Base-by-base conservation (phyloP, 768 basidiomycete genomes). In the Leccinum pellstonianum region DNA sequence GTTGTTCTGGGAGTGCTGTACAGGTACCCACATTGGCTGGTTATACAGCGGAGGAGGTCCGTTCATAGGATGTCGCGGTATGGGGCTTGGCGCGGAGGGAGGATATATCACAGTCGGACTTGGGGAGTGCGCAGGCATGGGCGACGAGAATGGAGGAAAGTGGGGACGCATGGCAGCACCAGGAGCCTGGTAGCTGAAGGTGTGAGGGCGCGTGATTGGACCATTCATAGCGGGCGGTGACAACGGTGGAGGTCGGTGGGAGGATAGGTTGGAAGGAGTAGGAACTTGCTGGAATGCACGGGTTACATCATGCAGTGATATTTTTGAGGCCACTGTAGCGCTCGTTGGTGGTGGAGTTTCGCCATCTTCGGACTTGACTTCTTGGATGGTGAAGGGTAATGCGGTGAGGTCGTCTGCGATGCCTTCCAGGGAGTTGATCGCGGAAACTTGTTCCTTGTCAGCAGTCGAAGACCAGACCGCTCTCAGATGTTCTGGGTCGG, bases 271-370 rank as follows among this genome's bases (percentile, higher is more conserved):
- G 14, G 81, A 80, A 3, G 89, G 79, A 6, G 83, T 76, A 3
- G 91, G 91, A 27, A 93, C 92, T 73, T 87, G 87, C 68, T 94
- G 92, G 76, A 94, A 94, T 21, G 91, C 90, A 59, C 89, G 85
- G 12, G 88, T 91, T 35, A 93, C 90, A 57, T 94, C 92, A 58
- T 87, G 86, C 41, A 88, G 74, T 3, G 90, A 91, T 84, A 92
- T 90, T 43, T 89, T 85, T 17, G 87, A 86, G 25, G 89, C 82
- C 14, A 72, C 66, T 23, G 83, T 78, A 27, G 81, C 75, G 21
- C 83, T 77, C 5, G 81, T 77, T 23, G 88, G 85, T 14, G 90
- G 90, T 2, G 90, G 88, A 2, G 89, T 90, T 70, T 86, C 87
- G 19, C 90, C 91, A 65, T 90, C 90, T 69, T 93, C 91, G 11